Evolutionary conservation across 306 rosid genomes (phyloP), one percentile per base, ranked within the genome.

Genomic region (Quercus agrifolia): DNA sequence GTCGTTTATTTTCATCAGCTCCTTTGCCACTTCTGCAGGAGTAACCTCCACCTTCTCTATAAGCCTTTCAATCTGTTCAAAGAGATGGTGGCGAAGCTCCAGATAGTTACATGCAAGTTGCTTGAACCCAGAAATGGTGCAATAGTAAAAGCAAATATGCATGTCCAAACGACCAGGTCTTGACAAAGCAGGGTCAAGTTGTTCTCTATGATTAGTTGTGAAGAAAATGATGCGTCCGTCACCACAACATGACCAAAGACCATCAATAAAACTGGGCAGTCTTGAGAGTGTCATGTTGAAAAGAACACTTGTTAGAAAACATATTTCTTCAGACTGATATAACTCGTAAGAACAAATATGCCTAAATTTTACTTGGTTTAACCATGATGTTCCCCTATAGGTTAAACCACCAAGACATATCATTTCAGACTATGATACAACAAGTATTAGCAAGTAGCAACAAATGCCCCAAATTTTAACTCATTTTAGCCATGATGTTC

Each of bases 151-250:
- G 81, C 71, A 81, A 25, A 86, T 68, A 15, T 80, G 87, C 87
- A 74, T 63, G 54, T 80, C 89, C 83, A 77, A 83, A 6, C 78
- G 85, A 11, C 84, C 83, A 5, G 87, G 87, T 59, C 87, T 64
- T 71, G 80, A 19, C 81, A 83, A 38, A 15, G 85, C 87, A 18
- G 83, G 87, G 18, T 85, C 79, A 8, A 76, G 64, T 55, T 73
- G 27, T 20, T 68, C 80, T 51, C 80, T 80, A 30, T 80, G 41
- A 31, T 77, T 77, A 11, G 79, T 80, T 0, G 78, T 81, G 35
- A 77, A 81, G 52, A 85, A 30, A 13, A 85, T 77, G 25, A 85
- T 85, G n/a, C 85, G 70, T 72, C 70, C 80, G 5, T 77, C 46
- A 38, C 72, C 80, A 28, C 71, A 77, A 64, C 80, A 58, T 33